Evolutionary conservation across 2,329 filamentous ascomycete genomes (phyloP).

Genomic region (Cladosporium sp.): DNA sequence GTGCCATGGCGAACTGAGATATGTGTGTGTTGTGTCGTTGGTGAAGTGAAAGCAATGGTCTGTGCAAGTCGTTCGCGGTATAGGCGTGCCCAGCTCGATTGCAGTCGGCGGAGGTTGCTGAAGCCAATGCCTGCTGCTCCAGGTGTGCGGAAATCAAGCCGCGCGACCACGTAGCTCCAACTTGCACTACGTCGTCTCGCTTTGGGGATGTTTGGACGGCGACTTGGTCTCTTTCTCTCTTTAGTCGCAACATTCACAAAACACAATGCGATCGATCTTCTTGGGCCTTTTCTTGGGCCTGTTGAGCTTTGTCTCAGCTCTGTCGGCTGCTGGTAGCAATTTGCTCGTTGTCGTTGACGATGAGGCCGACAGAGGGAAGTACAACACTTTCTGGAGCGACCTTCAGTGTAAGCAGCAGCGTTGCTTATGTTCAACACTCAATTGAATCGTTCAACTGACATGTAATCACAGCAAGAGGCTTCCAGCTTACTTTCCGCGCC

Average conservation of each 20-base stretch:
- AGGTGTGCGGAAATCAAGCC: background rate
- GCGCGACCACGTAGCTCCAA: constrained; percentile 9
- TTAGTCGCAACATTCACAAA: background rate
- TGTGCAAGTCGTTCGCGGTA: constrained; percentile 26
- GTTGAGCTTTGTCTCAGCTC: constrained; percentile 64
- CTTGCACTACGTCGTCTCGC: background rate
- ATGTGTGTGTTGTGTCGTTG: background rate
- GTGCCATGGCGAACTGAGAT: constrained; percentile 54
- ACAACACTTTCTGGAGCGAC: constrained; percentile 76
- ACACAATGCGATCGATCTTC: constrained; percentile 30
- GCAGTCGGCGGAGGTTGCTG: background rate
- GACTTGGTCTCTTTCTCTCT: background rate
- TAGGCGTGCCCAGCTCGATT: background rate
- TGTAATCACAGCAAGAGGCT: constrained; percentile 66
- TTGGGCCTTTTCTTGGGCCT: constrained; percentile 58
- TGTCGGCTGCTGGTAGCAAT: constrained; percentile 74
- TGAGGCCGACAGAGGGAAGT: constrained; percentile 71
- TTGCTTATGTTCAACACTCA: background rate
- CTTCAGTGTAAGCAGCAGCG: constrained; percentile 58
- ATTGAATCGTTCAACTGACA: background rate
- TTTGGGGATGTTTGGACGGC: background rate
- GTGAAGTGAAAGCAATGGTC: background rate
- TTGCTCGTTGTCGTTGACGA: constrained; percentile 86
- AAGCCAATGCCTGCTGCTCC: constrained; percentile 2
- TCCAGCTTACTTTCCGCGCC: constrained; percentile 73